A percentile compares a stretch with the other conserved stretches of the same genome.
Conservation (phyloP, 805 yeast species). For the Lipomyces anomalus region DNA sequence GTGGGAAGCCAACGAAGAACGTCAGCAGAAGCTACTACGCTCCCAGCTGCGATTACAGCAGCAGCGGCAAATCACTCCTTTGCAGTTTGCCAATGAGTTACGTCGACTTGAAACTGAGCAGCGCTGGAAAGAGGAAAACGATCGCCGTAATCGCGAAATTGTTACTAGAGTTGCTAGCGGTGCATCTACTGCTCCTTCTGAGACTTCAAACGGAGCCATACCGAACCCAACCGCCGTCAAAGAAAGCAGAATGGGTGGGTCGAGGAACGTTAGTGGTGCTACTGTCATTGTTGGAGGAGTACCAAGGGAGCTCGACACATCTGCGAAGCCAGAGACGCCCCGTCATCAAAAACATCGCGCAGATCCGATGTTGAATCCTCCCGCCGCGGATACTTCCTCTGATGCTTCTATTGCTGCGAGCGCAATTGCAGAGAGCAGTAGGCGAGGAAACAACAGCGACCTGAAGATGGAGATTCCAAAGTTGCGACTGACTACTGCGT, state of each 20-base stretch:
- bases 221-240: background rate
- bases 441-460: background rate
- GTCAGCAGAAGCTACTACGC: no score
- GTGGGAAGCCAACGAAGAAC: no score
- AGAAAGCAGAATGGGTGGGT: no score
- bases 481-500: slow-evolving; percentile 14
- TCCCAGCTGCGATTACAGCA: no score
- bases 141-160: background rate
- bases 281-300: background rate
- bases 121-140: slow-evolving; percentile 3
- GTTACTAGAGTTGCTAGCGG: no score
- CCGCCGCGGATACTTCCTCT: slow-evolving; percentile 5
- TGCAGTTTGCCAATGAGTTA: slow-evolving; percentile 6
- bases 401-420: background rate
- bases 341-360: background rate
- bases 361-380: slow-evolving; percentile 5
- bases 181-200: background rate
- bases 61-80: slow-evolving; percentile 7
- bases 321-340: background rate
- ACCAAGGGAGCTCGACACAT: background rate
- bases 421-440: background rate
- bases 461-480: slow-evolving; percentile 3
- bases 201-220: background rate
- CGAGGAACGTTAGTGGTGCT: no score
- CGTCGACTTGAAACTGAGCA: slow-evolving; percentile 8